These are phyloP conservation scores for Liriodendron chinense DNA, from an alignment of 164 flowering plant genomes.

Conservation along the genomic window DNA sequence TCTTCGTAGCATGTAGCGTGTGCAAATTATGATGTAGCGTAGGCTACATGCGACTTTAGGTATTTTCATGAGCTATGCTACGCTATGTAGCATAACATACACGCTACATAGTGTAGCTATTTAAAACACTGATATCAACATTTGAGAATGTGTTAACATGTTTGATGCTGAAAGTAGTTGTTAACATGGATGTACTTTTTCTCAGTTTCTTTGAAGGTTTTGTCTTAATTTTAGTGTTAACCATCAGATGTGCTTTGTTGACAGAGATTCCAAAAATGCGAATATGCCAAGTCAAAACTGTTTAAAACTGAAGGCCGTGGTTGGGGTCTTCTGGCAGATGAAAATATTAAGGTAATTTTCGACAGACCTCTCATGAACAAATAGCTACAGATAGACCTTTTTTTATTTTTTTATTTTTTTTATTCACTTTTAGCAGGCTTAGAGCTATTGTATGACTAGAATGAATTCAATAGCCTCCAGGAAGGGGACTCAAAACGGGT, in stretches of 20 bases:
- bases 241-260: constrained; percentile 9
- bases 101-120: no score
- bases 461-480: not conserved
- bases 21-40: no score
- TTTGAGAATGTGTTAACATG: not conserved
- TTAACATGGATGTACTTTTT: not conserved
- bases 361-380: not conserved
- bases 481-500: no score
- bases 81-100: no score
- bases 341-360: constrained; percentile 67
- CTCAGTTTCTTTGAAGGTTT: not conserved
- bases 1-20: no score
- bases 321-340: constrained; percentile 91
- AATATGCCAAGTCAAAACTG: constrained; percentile 69
- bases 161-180: not conserved
- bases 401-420: no score
- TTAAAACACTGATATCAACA: not conserved
- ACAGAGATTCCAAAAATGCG: constrained; percentile 90
- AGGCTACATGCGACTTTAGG: no score
- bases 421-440: no score
- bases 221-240: not conserved
- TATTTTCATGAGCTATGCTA: no score
- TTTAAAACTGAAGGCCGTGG: constrained; percentile 89
- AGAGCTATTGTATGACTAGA: not conserved
- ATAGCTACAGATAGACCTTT: not conserved